A percentile compares a stretch with the other conserved stretches of the same genome.
Evolutionary conservation across 305 asterid genomes (phyloP).

Genomic region (Withania somnifera): DNA sequence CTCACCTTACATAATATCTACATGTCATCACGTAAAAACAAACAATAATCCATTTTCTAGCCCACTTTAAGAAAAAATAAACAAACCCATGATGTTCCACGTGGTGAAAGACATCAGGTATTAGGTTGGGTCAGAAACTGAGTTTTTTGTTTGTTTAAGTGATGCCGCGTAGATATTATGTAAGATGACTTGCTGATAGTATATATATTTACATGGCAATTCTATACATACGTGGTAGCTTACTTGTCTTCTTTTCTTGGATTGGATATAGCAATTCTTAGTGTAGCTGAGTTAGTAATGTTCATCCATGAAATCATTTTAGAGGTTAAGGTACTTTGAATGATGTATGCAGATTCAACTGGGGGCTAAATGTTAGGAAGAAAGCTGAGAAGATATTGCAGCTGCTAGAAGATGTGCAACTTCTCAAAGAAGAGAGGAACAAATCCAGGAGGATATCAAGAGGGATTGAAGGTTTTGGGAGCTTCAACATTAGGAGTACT

Average conservation of each 20-base stretch:
- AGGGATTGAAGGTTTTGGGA: slow-evolving; percentile 85
- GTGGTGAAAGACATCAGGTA: neutral
- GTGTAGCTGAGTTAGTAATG: too few relatives aligned
- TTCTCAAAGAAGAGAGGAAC: slow-evolving; percentile 65
- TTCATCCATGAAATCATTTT: neutral
- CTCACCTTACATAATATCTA: neutral
- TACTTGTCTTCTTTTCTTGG: too few relatives aligned
- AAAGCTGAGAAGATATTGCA: slow-evolving; percentile 59
- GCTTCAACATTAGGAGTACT: slow-evolving; percentile 31
- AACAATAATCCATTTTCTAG: neutral
- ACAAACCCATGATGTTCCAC: neutral
- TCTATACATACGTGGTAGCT: too few relatives aligned
- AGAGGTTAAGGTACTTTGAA: neutral
- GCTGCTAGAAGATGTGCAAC: slow-evolving; percentile 51
- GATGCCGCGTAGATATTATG: neutral
- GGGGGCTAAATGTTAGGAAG: slow-evolving; percentile 70
- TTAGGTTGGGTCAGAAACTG: neutral
- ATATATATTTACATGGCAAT: neutral
- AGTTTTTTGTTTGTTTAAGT: neutral
- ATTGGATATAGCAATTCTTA: too few relatives aligned
- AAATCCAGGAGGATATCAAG: slow-evolving; percentile 52
- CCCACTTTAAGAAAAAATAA: neutral
- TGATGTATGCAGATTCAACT: slow-evolving; percentile 44
- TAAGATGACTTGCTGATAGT: neutral
- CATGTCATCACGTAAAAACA: neutral